Percentiles rank a stretch among this genome's conserved stretches.
phyloP scores from a whole-genome alignment of 2,329 filamentous ascomycete genomes.

The Zymoseptoria tritici region DNA sequence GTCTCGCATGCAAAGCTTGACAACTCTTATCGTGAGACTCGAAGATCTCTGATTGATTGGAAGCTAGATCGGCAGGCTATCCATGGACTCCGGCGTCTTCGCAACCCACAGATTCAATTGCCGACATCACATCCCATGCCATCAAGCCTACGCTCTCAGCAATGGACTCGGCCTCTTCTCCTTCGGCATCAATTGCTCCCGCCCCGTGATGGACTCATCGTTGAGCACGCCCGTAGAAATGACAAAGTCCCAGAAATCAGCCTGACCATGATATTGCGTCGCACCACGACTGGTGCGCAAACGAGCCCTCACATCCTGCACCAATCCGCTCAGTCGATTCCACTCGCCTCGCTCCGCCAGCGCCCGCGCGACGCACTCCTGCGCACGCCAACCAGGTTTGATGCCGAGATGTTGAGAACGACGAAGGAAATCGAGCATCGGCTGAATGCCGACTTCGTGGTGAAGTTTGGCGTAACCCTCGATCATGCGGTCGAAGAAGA shows the following conservation, averaged over 20 bases:
- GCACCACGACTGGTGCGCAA: conserved; percentile 5
- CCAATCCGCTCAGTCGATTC: conserved; percentile 29
- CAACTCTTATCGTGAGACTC: neutral
- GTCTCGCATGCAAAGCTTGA: neutral
- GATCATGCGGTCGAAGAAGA: conserved; percentile 64
- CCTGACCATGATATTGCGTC: conserved; percentile 2
- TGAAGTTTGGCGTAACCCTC: conserved; percentile 53
- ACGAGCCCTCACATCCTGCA: conserved; percentile 18
- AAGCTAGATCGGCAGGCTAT: neutral
- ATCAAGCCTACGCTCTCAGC: conserved; percentile 1
- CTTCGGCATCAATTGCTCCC: neutral
- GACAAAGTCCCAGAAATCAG: conserved; percentile 14
- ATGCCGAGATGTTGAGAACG: conserved; percentile 34
- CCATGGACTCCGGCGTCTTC: neutral
- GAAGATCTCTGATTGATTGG: neutral
- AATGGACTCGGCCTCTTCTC: conserved; percentile 1
- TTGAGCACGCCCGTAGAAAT: conserved; percentile 8
- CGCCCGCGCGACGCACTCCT: conserved; percentile 33
- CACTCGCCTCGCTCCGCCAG: conserved; percentile 32
- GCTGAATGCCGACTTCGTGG: conserved; percentile 41
- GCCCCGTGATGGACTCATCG: conserved; percentile 1
- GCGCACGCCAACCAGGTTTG: conserved; percentile 36
- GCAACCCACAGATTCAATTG: neutral
- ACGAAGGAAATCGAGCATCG: conserved; percentile 36
- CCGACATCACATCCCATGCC: neutral